These are phyloP conservation scores for Mycena chlorophos DNA, from an alignment of 768 basidiomycete genomes.

Conservation along the genomic window DNA sequence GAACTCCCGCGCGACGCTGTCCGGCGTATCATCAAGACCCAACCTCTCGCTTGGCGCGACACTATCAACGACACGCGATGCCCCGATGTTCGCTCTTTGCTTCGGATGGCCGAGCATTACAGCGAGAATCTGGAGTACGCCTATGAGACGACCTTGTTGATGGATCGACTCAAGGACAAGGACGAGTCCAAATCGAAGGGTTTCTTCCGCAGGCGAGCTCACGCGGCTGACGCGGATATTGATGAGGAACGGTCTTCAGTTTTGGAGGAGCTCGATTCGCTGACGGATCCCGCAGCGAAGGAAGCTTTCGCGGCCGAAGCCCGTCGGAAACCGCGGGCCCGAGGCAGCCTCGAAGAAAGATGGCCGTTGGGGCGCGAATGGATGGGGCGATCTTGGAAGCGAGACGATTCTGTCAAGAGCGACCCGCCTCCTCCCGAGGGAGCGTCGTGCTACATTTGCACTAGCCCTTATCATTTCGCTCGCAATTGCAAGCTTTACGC, in stretches of 20 bases:
- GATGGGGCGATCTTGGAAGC: background rate
- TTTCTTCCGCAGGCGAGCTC: background rate
- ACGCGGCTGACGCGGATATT: background rate
- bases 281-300: background rate
- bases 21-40: background rate
- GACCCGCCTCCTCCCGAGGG: background rate
- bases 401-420: background rate
- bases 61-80: background rate
- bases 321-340: background rate
- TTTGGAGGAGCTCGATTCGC: background rate
- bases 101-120: background rate
- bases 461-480: background rate
- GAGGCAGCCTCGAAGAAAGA: background rate
- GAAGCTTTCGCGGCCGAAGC: background rate
- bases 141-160: background rate
- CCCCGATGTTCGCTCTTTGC: background rate
- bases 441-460: background rate
- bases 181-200: background rate
- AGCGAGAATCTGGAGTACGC: background rate
- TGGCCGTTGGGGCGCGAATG: background rate
- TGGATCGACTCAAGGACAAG: background rate
- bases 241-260: background rate
- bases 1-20: background rate
- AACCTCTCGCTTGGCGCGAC: background rate
- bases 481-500: background rate